Conservation (phyloP, 495 filamentous ascomycete genomes). For the Hypoxylon cercidicola region DNA sequence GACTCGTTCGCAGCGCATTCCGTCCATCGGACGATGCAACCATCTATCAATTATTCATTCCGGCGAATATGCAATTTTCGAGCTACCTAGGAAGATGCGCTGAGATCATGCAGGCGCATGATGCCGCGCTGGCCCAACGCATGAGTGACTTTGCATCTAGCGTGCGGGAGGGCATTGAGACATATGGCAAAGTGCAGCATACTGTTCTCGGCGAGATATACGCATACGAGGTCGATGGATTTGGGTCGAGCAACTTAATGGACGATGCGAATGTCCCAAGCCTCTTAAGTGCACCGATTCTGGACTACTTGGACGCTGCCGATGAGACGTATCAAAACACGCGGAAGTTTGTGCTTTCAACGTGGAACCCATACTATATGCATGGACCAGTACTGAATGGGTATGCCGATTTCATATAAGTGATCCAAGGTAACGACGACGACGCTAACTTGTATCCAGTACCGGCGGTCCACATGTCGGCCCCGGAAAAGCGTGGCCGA, state of each 20-base stretch:
- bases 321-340: constrained; percentile 67
- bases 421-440: constrained; percentile 55
- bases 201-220: constrained; percentile 62
- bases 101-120: constrained; percentile 59
- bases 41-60: constrained; percentile 69
- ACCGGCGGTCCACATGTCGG: constrained; percentile 70
- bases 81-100: constrained; percentile 60
- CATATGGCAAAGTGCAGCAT: constrained; percentile 60
- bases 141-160: constrained; percentile 60
- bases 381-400: constrained; percentile 65
- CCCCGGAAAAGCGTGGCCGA: constrained; percentile 64
- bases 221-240: constrained; percentile 71
- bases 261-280: constrained; percentile 73
- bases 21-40: constrained; percentile 70
- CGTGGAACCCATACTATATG: constrained; percentile 69
- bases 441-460: constrained; percentile 53
- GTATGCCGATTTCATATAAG: constrained; percentile 48
- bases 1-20: constrained; percentile 70
- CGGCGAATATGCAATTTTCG: constrained; percentile 77
- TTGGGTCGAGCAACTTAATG: constrained; percentile 70
- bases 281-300: constrained; percentile 65
- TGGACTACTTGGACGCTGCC: constrained; percentile 60
- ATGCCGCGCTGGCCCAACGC: constrained; percentile 52
- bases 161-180: constrained; percentile 61
- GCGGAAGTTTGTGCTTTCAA: constrained; percentile 62